Base-by-base conservation (phyloP, 2,329 filamentous ascomycete species). In the Clarireedia sp. region DNA sequence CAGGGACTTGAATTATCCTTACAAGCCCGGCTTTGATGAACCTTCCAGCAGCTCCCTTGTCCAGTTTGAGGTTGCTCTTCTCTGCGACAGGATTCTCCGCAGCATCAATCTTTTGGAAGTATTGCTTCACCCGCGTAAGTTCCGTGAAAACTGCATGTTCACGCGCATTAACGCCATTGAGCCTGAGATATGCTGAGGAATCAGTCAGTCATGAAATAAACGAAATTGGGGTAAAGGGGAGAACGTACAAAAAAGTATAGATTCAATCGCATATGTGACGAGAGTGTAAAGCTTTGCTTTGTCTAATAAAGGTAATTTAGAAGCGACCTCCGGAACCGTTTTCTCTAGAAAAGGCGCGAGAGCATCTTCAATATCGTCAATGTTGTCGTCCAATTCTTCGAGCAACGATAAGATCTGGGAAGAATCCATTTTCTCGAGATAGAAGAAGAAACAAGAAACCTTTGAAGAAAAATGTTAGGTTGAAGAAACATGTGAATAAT, bases 281-380 rank as follows among this genome's bases (percentile, higher is more conserved):
- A 95, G 77, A n/a, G 94, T 85, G 68, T 95, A 90, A 57, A 96
- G 83, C 73, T 97, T 96, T 7, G 94, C 90, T 74, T 90, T 91
- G 75, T 97, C 92, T 58, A 99, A 78, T n/a, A 97, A 78, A 1
- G 92, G 91, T 26, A 97, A 78, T 68, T 90, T 90, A 54, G 83
- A 85, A 5, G 89, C 83, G 55, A 82, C 80, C 41, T 85, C 81
- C 50, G 82, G 75, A 44, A 96, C 73, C 1, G 79, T 71, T 49
- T 78, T 78, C 37, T 77, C 75, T 24, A 95, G 73, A 5, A 97
- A 74, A n/a, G 92, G 90, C 60, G 81, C 73, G 26, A 97, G 77
- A 3, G 81, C 77, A 37, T 85, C 80, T 68, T 95, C 83, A 47
- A 97, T 79, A 54, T 85, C 81, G 71, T 95, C 88, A 50, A 97